Evolutionary conservation across 2,329 filamentous ascomycete genomes (phyloP), one percentile per base, ranked within the genome.

Genomic region (Sphaerulina vaccinii): DNA sequence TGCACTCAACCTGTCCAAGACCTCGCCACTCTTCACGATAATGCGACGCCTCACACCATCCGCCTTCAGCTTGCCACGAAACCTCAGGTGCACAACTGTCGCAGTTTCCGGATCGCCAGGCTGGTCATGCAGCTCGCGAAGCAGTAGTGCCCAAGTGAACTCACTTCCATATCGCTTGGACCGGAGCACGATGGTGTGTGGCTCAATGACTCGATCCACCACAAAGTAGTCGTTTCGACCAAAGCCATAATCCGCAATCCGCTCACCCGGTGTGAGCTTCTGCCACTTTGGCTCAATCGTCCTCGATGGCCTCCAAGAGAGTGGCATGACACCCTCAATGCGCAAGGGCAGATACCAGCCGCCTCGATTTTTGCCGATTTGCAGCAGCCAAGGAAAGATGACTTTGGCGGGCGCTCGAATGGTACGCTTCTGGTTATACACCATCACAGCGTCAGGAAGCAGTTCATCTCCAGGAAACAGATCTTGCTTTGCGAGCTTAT

Each of bases 351-450:
- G 40, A 36, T 62, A 62, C 59, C 59, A 62, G 8, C 59, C 59
- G 7, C 51, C 58, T 21, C 59, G 57, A 19, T 55, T 52, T 41
- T 60, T 62, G 32, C 59, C 59, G 1, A 62, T 23, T 44, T 60
- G 59, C n/a, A 57, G 22, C 10, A 62, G 16, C 59, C 57, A 60
- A 1, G 58, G 58, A 19, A 50, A 62, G 13, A 60, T 49, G 10
- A 52, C 59, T 23, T 40, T n/a, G 2, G 47, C 49, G 10, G 55
- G 15, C 3, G 57, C 56, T n/a, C 49, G 37, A 15, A 60, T 41
- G 7, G 41, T 46, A 13, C 56, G 41, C 33, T 51, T 52, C 35
- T 60, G 57, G 45, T 60, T 47, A 37, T 62, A 60, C 33, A 62
- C 48, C 58, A 62, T 59, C 2, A 46, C 41, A 9, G 59, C 56